Base-by-base conservation (phyloP, 2,329 filamentous ascomycete genomes). In the Diaporthe velutina region DNA sequence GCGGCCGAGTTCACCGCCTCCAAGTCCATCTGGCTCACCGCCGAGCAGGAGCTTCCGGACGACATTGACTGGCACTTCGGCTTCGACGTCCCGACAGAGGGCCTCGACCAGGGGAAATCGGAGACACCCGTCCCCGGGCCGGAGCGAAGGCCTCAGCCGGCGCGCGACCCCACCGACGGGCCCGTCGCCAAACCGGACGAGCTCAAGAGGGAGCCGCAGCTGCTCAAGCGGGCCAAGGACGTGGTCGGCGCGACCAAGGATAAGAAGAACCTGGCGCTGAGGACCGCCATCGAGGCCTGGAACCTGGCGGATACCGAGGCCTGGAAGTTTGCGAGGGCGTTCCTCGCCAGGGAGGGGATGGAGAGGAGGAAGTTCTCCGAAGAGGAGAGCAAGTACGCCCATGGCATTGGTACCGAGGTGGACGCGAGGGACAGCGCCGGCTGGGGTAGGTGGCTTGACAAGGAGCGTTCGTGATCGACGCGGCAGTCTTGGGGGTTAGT, bases 21-120 rank as follows among this genome's bases (percentile, higher is more conserved):
- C 0, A 91, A 91, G 78, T 92, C 93, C 0, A 86, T 98, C 28
- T 98, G 96, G 96, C 86, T 98, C 28, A 93, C 93, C 0, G 94
- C 94, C n/a, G 90, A 93, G 79, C 85, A 86, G 57, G 84, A 86
- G 22, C 84, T 93, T 10, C 91, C 93, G 4, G 83, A 89, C n/a
- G 93, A 97, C 77, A 86, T 98, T 3, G 93, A 96, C 80, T 98
- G 95, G 95, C 90, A 93, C 78, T 95, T 98, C 81, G 97, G 96
- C 71, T 98, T 98, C 83, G 86, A 88, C 19, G 88, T 98, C 13
- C 94, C 96, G 2, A 87, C 88, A 61, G 84, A 86, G 28, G 84
- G 86, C 15, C 86, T 89, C 5, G 83, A 88, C 54, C 85, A 87
- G 38, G 89, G 87, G 61, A 88, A 89, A 76, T 89, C 89, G 19